These are phyloP conservation scores for Lindgomyces ingoldianus DNA, from an alignment of 495 filamentous ascomycete species.

Conservation along the genomic window DNA sequence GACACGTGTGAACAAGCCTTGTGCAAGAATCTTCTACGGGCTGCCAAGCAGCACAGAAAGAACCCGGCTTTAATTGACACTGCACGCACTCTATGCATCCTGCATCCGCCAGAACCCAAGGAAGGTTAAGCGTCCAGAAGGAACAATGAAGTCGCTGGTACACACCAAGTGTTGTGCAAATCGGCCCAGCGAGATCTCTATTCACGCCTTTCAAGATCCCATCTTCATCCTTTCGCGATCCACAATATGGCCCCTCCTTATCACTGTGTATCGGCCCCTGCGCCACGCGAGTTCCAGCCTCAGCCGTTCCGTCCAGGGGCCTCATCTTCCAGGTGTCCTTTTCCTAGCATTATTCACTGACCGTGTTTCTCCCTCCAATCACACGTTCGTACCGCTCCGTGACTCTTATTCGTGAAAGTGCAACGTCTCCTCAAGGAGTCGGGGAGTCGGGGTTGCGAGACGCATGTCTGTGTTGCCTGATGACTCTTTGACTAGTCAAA, in stretches of 20 bases:
- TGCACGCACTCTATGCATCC: slow-evolving; percentile 7
- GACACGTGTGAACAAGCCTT: slow-evolving; percentile 13
- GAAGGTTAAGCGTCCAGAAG: background rate
- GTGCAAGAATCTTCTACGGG: slow-evolving; percentile 3
- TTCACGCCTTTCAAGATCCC: no score
- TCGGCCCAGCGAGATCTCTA: no score
- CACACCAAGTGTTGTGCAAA: no score
- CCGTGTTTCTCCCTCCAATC: background rate
- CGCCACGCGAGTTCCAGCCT: slow-evolving; percentile 10
- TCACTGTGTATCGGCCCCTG: background rate
- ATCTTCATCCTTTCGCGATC: background rate
- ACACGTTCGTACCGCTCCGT: background rate
- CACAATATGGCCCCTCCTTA: background rate
- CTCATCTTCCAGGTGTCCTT: slow-evolving; percentile 26
- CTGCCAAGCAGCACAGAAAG: background rate
- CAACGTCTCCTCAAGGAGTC: slow-evolving; percentile 14
- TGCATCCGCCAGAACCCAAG: slow-evolving; percentile 6
- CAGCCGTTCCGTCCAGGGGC: background rate
- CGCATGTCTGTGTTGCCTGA: background rate
- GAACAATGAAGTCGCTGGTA: background rate
- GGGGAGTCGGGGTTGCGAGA: background rate
- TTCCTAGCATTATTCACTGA: slow-evolving; percentile 4
- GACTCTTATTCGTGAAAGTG: slow-evolving; percentile 12
- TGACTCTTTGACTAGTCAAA: slow-evolving; percentile 1
- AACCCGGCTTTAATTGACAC: background rate